Base-by-base conservation (phyloP, 2,329 filamentous ascomycete genomes). In the Pseudogymnoascus sp. region DNA sequence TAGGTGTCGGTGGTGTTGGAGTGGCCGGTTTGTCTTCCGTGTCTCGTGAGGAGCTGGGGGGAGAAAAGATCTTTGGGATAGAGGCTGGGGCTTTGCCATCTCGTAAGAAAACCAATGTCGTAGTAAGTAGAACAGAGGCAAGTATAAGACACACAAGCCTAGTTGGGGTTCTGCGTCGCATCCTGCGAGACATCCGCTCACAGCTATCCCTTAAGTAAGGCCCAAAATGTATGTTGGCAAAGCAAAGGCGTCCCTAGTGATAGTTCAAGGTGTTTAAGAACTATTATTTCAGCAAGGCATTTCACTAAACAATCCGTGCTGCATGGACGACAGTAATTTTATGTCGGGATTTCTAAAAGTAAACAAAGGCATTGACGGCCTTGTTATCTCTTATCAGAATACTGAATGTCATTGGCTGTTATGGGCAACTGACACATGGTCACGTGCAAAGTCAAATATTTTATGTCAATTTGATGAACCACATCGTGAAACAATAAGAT, bases 81-180 rank as follows among this genome's bases (percentile, higher is more conserved):
- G n/a, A 31, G 26, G 26, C n/a, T 56, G 26, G 46, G n/a, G 46
- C 2, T 12, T 56, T 56, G 14, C 46, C 46, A 56, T 56, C 46
- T 31, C 46, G 46, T 31, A 56, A 19, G 26, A 56, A 56, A 31
- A 56, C 46, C 26, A 56, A 56, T 19, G 46, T 56, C 26, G 46
- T 56, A 2, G 46, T 31, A 10, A 56, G 46, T 31, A 56, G 46
- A 33, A 56, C n/a, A 56, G 26, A 56, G 46, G 46, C 46, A 56
- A 56, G 46, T 56, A 56, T 56, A 56, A 56, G 46, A 56, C 46
- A 56, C 26, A 56, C 46, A 56, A 56, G 8, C n/a, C 46, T 11
- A 6, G 46, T 56, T 6, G 26, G 46, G 26, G 46, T 56, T 56
- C 46, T 56, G n/a, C 46, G 46, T 19, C 46, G 26, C 46, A 56